Percentiles rank a stretch among this genome's conserved stretches.
phyloP scores from a whole-genome alignment of 2,329 filamentous ascomycete species.

The Aspergillus sp. region DNA sequence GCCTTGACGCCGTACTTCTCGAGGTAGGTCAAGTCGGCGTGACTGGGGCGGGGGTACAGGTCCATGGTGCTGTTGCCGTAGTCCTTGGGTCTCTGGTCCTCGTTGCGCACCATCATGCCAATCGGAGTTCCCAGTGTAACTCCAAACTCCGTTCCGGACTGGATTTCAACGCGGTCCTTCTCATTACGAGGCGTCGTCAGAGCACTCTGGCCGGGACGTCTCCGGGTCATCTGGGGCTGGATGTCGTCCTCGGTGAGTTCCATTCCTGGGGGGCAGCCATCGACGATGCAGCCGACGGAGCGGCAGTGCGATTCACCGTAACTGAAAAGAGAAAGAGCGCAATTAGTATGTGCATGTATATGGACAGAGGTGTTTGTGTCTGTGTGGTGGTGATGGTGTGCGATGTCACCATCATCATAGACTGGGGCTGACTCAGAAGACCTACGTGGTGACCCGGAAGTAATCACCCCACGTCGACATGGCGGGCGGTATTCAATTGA shows the following conservation, averaged over 20 bases:
- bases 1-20: constrained; percentile 97
- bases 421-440: constrained; percentile 17
- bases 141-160: constrained; percentile 89
- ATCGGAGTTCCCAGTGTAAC: constrained; percentile 90
- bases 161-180: constrained; percentile 87
- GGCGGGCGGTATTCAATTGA: constrained; percentile 28
- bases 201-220: constrained; percentile 83
- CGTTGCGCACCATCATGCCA: constrained; percentile 80
- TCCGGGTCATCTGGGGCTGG: constrained; percentile 89
- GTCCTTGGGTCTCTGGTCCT: constrained; percentile 90
- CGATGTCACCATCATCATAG: not conserved
- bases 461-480: constrained; percentile 88
- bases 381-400: not conserved
- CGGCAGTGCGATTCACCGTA: constrained; percentile 89
- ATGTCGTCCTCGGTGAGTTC: constrained; percentile 82
- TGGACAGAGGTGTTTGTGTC: no score
- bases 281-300: constrained; percentile 91
- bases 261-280: constrained; percentile 87
- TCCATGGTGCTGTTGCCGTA: constrained; percentile 91
- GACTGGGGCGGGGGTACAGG: constrained; percentile 82
- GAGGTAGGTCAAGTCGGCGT: constrained; percentile 95
- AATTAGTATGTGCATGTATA: not conserved
- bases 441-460: constrained; percentile 81
- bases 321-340: constrained; percentile 30
- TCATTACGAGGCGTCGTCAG: constrained; percentile 92